phyloP scores from a whole-genome alignment of 1,284 basidiomycete genomes.

The Cutaneotrichosporon cyanovorans region DNA sequence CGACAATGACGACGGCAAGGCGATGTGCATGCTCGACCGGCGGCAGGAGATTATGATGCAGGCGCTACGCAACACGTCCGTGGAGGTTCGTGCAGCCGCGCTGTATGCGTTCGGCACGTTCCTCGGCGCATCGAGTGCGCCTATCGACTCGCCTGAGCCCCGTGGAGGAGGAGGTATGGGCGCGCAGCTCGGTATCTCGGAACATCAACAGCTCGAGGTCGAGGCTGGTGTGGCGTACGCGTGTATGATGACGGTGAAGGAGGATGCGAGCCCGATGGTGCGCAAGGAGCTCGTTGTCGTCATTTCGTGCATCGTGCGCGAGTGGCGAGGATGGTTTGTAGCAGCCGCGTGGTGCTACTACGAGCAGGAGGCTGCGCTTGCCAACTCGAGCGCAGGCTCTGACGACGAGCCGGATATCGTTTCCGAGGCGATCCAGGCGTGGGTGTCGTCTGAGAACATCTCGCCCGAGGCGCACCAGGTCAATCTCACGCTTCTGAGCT shows the following conservation, averaged over 20 bases:
- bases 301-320: slow-evolving; percentile 85
- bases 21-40: slow-evolving; percentile 69
- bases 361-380: slow-evolving; percentile 56
- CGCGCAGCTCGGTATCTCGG: slow-evolving; percentile 65
- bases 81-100: slow-evolving; percentile 86
- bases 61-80: slow-evolving; percentile 77
- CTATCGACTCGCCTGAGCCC: slow-evolving; percentile 56
- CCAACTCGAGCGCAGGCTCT: slow-evolving; percentile 49
- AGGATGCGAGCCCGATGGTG: slow-evolving; percentile 93
- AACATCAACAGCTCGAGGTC: slow-evolving; percentile 59
- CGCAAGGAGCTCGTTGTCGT: slow-evolving; percentile 89
- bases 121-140: slow-evolving; percentile 71
- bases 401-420: slow-evolving; percentile 47
- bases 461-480: slow-evolving; percentile 64
- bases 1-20: slow-evolving; percentile 86
- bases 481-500: slow-evolving; percentile 74
- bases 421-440: slow-evolving; percentile 64
- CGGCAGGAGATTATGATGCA: slow-evolving; percentile 73
- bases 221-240: slow-evolving; percentile 54
- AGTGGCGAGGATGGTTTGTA: slow-evolving; percentile 93
- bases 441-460: slow-evolving; percentile 53
- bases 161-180: slow-evolving; percentile 79
- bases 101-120: slow-evolving; percentile 90
- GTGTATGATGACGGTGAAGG: slow-evolving; percentile 62
- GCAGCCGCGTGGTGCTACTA: slow-evolving; percentile 93